Evolutionary conservation across 2,329 filamentous ascomycete genomes (phyloP), one percentile per base, ranked within the genome.

Genomic region (Dactylellina haptotyla): DNA sequence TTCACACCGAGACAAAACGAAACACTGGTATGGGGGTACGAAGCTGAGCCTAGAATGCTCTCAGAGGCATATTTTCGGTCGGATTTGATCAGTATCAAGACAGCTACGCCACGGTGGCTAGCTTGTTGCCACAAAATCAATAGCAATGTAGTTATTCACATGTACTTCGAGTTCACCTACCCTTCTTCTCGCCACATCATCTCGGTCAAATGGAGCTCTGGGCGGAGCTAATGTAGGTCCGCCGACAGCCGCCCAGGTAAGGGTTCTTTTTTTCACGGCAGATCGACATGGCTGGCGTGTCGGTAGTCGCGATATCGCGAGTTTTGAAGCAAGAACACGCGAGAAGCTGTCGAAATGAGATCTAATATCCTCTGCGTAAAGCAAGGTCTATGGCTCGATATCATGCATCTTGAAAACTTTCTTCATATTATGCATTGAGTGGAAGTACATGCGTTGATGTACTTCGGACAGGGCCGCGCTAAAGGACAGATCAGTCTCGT

Each of bases 71-170:
- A 28, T 26, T 30, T 28, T 12, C 10, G 23, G 3, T 30, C 14
- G 16, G 20, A 25, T n/a, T 28, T 12, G 46, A 26, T 50, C 9
- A 26, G 12, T 30, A 10, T 46, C 4, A 14, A 25, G 5, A 14
- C 4, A 50, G n/a, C 18, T 28, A 32, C 50, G 61, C 61, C 61
- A 65, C 61, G 14, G 50, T 65, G 61, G 61, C 50, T 65, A 9
- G 25, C 30, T 16, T 4, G 20, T 37, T 26, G 61, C 61, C 61
- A 65, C 39, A 37, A 30, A 20, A 14, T 14, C 6, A 14, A 14
- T 6, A 34, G 14, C 6, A 34, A 34, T 34, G 32, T n/a, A n/a
- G 16, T 45, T 23, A 23, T 20, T 18, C 6, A 1, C 16, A n/a
- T 14, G 54, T 25, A 20, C 9, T 32, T 50, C 23, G n/a, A 46